Conservation (phyloP, 2,329 filamentous ascomycete species). For the Trichoderma sp. region DNA sequence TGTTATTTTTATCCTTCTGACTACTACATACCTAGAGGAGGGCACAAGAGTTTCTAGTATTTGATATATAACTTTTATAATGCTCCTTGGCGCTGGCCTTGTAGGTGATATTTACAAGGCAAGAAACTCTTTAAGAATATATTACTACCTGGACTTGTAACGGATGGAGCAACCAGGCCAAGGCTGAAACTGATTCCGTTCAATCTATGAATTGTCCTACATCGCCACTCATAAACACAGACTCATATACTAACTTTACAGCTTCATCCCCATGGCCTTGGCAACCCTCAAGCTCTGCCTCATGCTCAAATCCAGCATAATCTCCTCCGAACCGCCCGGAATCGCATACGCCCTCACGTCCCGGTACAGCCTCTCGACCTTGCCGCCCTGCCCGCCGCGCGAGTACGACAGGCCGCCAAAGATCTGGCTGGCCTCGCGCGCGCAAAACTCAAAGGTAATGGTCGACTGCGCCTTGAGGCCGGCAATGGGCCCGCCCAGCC, state of each 20-base stretch:
- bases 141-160: too few species aligned
- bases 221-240: neutral
- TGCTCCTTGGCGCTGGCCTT: too few species aligned
- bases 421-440: constrained; percentile 93
- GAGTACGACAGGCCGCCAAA: constrained; percentile 94
- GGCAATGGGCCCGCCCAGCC: constrained; percentile 91
- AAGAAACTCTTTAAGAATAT: too few species aligned
- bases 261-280: constrained; percentile 88
- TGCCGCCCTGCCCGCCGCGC: constrained; percentile 89
- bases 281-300: constrained; percentile 86
- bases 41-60: too few species aligned
- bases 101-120: too few species aligned
- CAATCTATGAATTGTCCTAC: constrained; percentile 2
- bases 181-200: neutral
- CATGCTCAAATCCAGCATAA: constrained; percentile 97
- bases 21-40: too few species aligned
- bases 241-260: constrained; percentile 52
- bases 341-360: constrained; percentile 97
- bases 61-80: too few species aligned
- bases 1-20: too few species aligned
- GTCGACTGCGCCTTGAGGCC: constrained; percentile 92
- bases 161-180: too few species aligned
- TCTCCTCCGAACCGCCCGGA: constrained; percentile 94
- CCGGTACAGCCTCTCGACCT: constrained; percentile 91
- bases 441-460: constrained; percentile 95